Evolutionary conservation across 192 early-diverging fungal species (phyloP).

Genomic region (Coemansia sp.): DNA sequence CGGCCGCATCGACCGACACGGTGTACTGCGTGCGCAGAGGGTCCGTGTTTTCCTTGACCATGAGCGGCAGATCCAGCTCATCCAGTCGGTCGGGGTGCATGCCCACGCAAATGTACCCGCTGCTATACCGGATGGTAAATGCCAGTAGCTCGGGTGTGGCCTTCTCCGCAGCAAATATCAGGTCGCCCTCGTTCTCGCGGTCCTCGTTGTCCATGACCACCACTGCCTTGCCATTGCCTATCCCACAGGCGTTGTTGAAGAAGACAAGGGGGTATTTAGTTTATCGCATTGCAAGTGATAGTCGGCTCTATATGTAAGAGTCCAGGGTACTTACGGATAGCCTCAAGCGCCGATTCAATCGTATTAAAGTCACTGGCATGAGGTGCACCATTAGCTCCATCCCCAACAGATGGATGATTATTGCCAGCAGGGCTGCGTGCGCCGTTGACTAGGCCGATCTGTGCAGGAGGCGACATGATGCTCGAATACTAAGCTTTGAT

Average conservation of each 20-base stretch:
- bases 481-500: neutral
- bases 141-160: slow-evolving; percentile 89
- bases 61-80: slow-evolving; percentile 83
- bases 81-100: slow-evolving; percentile 76
- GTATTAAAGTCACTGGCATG: slow-evolving; percentile 22
- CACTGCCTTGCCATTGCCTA: slow-evolving; percentile 79
- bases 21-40: slow-evolving; percentile 93
- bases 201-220: slow-evolving; percentile 97
- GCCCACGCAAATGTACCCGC: slow-evolving; percentile 91
- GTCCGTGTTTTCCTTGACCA: slow-evolving; percentile 93
- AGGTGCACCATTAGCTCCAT: neutral
- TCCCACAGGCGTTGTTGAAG: too few relatives aligned
- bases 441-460: neutral
- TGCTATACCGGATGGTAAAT: slow-evolving; percentile 93
- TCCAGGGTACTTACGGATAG: slow-evolving; percentile 34
- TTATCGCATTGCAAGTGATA: neutral
- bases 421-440: neutral
- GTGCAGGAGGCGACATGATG: neutral
- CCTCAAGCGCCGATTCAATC: slow-evolving; percentile 37
- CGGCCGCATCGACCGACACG: slow-evolving; percentile 81
- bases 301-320: too few relatives aligned
- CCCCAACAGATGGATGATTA: neutral
- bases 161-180: slow-evolving; percentile 96
- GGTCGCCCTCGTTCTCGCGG: slow-evolving; percentile 98
- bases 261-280: neutral